These are phyloP conservation scores for Takashimella koratensis DNA, from an alignment of 1,284 basidiomycete species.

Conservation along the genomic window DNA sequence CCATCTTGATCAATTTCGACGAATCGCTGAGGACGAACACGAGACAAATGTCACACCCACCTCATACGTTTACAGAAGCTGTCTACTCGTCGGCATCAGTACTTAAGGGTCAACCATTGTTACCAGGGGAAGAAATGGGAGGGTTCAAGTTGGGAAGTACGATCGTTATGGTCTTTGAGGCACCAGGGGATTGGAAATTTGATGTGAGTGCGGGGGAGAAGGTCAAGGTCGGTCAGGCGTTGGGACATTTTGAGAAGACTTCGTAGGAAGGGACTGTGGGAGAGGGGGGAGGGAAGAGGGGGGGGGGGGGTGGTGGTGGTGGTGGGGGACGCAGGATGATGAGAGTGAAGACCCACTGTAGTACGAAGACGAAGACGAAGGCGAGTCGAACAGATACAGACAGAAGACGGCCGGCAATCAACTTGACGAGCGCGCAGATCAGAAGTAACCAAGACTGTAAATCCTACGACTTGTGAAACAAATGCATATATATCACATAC, in stretches of 20 bases:
- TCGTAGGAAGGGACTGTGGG: slow-evolving; percentile 1
- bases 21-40: slow-evolving; percentile 81
- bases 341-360: background rate
- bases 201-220: slow-evolving; percentile 74
- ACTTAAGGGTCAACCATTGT: slow-evolving; percentile 82
- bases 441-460: no score
- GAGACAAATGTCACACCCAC: slow-evolving; percentile 62
- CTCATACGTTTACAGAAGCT: slow-evolving; percentile 89
- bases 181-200: slow-evolving; percentile 80
- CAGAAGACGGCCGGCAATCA: background rate
- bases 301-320: background rate
- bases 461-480: no score
- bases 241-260: slow-evolving; percentile 35
- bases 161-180: slow-evolving; percentile 95
- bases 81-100: slow-evolving; percentile 80
- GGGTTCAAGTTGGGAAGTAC: slow-evolving; percentile 95
- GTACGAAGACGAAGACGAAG: background rate
- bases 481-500: no score
- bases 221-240: slow-evolving; percentile 77
- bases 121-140: slow-evolving; percentile 90
- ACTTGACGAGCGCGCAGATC: background rate
- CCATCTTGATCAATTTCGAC: slow-evolving; percentile 96
- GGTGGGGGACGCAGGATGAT: background rate
- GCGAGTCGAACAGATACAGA: background rate
- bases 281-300: slow-evolving; percentile 1